Percentiles rank a stretch among this genome's conserved stretches.
Evolutionary conservation across 208 protist genomes (phyloP).

Genomic region (Leishmania gerbilli): DNA sequence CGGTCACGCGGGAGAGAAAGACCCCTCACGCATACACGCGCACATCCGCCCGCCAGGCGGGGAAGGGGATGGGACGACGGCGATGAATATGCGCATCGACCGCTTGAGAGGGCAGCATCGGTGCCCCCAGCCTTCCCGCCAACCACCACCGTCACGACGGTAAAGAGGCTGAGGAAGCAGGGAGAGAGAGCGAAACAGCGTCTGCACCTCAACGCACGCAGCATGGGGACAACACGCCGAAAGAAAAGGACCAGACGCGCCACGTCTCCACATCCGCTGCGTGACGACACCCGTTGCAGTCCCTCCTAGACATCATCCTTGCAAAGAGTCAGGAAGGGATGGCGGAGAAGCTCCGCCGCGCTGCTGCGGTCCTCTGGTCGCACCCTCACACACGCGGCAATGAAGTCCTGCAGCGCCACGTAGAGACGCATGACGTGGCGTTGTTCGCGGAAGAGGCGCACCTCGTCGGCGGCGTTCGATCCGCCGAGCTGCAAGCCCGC

Average conservation of each 20-base stretch:
- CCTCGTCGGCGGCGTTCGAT: neutral
- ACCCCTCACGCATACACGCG: too few relatives aligned
- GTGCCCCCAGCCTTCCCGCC: neutral
- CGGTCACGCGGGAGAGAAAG: neutral
- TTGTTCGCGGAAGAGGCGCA: conserved; percentile 19
- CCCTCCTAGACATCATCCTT: neutral
- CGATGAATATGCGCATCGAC: neutral
- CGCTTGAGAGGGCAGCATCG: neutral
- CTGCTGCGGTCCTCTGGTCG: conserved; percentile 64
- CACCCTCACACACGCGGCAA: conserved; percentile 54
- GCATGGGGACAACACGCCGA: neutral
- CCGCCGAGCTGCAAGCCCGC: neutral
- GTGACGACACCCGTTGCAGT: neutral
- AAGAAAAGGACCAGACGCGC: neutral
- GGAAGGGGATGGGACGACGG: neutral
- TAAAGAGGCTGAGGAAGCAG: neutral
- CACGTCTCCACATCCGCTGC: neutral
- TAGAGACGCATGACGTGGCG: conserved; percentile 40
- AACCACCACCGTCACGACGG: neutral
- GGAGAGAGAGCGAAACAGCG: neutral
- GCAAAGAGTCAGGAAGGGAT: conserved; percentile 64
- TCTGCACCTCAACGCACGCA: neutral
- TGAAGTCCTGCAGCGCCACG: conserved; percentile 60
- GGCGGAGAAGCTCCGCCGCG: conserved; percentile 59
- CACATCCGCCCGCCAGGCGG: neutral